Evolutionary conservation across 2,329 filamentous ascomycete species (phyloP), one percentile per base, ranked within the genome.

Genomic region (Conoideocrella luteorostrata): DNA sequence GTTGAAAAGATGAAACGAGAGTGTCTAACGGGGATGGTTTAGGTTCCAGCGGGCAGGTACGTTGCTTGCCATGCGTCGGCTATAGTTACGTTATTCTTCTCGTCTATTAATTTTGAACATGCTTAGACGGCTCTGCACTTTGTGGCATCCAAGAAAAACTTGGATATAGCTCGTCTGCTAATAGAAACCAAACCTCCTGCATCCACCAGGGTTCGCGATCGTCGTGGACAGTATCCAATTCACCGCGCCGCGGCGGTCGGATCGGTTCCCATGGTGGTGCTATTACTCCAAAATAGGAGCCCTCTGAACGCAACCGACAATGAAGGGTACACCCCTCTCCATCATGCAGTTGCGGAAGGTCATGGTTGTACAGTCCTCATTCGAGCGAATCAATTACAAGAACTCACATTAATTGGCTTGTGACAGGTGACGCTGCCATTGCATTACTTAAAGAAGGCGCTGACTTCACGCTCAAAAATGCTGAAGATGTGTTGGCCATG

Each of bases 111-210:
- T n/a, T n/a, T n/a, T n/a, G n/a, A n/a, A n/a, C n/a, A n/a, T n/a
- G n/a, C n/a, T n/a, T n/a, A 94, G 78, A 95, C 89, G 18, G 88
- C 85, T 9, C 77, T 98, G 17, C 91, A 97, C 65, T 95, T 97
- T 60, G 82, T 89, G 39, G 84, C 87, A 12, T 95, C 89, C 24
- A 98, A 98, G 65, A 80, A 80, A 56, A 90, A 95, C 59, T 70
- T 96, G 35, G 87, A 94, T 50, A 74, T 86, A 6, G 88, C 88
- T 21, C 83, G 82, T 39, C 80, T 80, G 46, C 77, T 98, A n/a
- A 67, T 98, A 30, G 73, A 77, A 15, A 74, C 81, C 54, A 84
- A 86, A 46, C 72, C 75, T 0, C 68, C 76, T 1, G 91, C 88
- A 11, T 88, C 84, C 4, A 79, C 89, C 2, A 74, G 91, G 21